Percentiles rank a stretch among this genome's conserved stretches.
Evolutionary conservation across 208 protist genomes (phyloP).

Genomic region (Endotrypanum monterogeii): DNA sequence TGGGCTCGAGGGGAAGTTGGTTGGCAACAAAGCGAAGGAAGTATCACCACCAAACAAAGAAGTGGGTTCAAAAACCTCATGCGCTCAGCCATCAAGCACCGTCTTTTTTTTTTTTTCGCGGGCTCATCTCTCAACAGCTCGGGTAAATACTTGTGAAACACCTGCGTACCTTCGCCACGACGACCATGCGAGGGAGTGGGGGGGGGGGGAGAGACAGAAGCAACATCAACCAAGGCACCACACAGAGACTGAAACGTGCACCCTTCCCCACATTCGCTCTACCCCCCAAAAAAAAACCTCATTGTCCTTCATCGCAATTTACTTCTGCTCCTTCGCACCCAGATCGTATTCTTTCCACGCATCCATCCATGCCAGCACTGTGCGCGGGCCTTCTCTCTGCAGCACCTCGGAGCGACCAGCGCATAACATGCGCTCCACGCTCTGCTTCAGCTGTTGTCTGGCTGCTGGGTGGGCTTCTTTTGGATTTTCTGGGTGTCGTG

Average conservation of each 20-base stretch:
- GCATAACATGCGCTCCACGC: slow-evolving; percentile 66
- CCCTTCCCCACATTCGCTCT: no score
- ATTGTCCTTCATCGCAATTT: background rate
- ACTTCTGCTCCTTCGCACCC: slow-evolving; percentile 1
- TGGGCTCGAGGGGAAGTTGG: background rate
- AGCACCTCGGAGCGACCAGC: slow-evolving; percentile 40
- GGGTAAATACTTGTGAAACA: background rate
- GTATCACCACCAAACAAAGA: background rate
- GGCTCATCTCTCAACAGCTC: background rate
- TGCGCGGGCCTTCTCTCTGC: slow-evolving; percentile 33
- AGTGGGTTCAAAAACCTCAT: background rate
- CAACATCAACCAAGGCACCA: background rate
- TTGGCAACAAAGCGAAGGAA: background rate
- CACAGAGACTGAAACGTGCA: background rate
- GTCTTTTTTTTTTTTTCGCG: background rate
- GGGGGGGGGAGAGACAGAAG: background rate
- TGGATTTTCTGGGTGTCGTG: slow-evolving; percentile 21
- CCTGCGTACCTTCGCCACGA: background rate
- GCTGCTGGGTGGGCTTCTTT: slow-evolving; percentile 52
- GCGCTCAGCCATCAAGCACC: background rate
- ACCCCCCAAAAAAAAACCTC: no score
- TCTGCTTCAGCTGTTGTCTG: slow-evolving; percentile 56
- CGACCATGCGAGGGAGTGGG: background rate
- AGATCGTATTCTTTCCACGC: slow-evolving; percentile 86
- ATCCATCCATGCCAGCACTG: slow-evolving; percentile 66